Evolutionary conservation across 345 rosid genomes (phyloP).

Genomic region (Salix brachista): DNA sequence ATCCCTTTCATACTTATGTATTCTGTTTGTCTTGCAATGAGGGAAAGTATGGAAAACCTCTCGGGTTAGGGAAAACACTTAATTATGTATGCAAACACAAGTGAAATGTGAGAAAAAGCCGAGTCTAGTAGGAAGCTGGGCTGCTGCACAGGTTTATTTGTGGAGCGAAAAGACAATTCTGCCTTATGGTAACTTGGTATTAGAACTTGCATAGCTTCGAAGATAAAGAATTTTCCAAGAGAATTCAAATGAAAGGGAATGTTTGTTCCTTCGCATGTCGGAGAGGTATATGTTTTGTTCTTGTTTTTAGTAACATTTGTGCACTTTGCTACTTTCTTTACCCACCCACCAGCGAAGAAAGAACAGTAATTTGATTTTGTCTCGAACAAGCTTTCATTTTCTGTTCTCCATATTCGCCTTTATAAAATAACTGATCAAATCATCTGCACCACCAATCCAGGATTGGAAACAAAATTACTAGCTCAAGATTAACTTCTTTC

Average conservation of each 20-base stretch:
- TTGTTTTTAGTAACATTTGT: not conserved
- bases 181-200: not conserved
- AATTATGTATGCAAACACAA: too few relatives aligned
- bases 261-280: not conserved
- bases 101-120: too few relatives aligned
- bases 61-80: too few relatives aligned
- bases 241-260: not conserved
- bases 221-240: not conserved
- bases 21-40: rapidly evolving
- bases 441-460: not conserved
- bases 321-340: constrained; percentile 15
- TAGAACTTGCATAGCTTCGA: not conserved
- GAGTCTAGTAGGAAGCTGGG: too few relatives aligned
- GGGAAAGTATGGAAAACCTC: too few relatives aligned
- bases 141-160: too few relatives aligned
- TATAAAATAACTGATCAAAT: not conserved
- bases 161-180: not conserved
- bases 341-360: constrained; percentile 27
- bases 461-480: not conserved
- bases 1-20: too few relatives aligned
- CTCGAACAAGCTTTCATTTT: not conserved
- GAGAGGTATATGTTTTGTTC: constrained; percentile 11
- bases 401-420: not conserved
- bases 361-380: constrained; percentile 19
- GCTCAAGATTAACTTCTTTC: not conserved